Conservation (phyloP, 2,329 filamentous ascomycete genomes). For the Ilyonectria robusta region DNA sequence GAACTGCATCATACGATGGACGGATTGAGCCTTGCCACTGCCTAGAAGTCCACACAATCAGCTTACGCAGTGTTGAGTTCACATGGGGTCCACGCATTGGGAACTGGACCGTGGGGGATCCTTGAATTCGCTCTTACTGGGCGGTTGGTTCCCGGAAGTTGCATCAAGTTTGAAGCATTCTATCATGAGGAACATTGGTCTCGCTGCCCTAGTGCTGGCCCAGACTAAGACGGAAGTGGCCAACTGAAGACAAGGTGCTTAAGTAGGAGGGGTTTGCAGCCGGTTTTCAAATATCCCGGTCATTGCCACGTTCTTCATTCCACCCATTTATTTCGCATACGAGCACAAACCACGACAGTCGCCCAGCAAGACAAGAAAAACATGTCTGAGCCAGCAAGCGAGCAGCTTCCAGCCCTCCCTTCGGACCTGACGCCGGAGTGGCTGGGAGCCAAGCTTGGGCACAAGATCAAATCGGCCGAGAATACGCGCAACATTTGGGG, state of each 20-base stretch:
- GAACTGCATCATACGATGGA: background rate
- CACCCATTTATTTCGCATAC: conserved; percentile 5
- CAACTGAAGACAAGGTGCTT: background rate
- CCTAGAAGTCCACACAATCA: conserved; percentile 1
- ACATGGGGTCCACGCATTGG: background rate
- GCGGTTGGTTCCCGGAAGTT: background rate
- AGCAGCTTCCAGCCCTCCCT: conserved; percentile 41
- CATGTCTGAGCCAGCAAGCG: conserved; percentile 23
- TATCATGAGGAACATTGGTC: background rate
- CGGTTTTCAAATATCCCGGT: conserved; percentile 6
- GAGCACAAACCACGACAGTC: background rate
- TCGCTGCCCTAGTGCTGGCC: background rate
- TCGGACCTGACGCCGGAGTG: conserved; percentile 42
- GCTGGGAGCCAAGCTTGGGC: conserved; percentile 41
- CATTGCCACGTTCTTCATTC: conserved; percentile 1
- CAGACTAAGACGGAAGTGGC: background rate
- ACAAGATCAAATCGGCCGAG: conserved; percentile 40
- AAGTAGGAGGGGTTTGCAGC: background rate
- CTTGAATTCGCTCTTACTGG: background rate
- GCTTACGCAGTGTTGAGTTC: background rate
- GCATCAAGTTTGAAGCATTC: background rate
- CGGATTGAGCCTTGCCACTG: background rate
- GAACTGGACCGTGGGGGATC: background rate
- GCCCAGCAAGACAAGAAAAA: background rate
- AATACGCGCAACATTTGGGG: conserved; percentile 48